These are phyloP conservation scores for Sclerotinia subarctica DNA, from an alignment of 2,329 filamentous ascomycete species.

Conservation along the genomic window DNA sequence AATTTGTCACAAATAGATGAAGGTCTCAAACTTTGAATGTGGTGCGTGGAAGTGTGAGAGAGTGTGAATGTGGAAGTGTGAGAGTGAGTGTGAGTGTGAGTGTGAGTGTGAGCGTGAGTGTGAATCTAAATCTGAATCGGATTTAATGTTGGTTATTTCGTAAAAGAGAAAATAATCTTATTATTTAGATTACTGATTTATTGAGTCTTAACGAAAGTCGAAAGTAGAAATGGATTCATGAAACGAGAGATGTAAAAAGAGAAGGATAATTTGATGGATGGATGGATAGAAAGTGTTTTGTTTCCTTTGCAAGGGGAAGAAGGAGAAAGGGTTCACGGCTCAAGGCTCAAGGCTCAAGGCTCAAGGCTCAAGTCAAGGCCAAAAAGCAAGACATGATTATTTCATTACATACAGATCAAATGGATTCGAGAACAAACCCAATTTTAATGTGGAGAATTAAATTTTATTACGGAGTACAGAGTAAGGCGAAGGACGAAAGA, in stretches of 20 bases:
- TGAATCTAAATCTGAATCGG: neutral
- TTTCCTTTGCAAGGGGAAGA: no score
- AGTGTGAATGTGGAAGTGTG: neutral
- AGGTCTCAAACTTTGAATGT: neutral
- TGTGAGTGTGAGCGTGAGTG: neutral
- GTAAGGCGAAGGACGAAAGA: no score
- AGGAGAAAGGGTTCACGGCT: no score
- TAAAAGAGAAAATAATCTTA: neutral
- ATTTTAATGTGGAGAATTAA: no score
- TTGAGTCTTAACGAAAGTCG: neutral
- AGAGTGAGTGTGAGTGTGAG: neutral
- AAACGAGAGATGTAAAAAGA: neutral
- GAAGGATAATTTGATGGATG: neutral
- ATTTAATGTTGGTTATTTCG: neutral
- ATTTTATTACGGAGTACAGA: no score
- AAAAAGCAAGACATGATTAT: no score
- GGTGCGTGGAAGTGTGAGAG: neutral
- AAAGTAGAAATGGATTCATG: neutral
- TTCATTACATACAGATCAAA: no score
- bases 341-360: no score
- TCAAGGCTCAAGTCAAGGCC: no score
- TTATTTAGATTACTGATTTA: neutral
- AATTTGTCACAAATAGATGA: neutral
- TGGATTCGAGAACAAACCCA: no score
- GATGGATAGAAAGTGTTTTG: no score